A percentile compares a stretch with the other conserved stretches of the same genome.
phyloP scores from a whole-genome alignment of 2,329 filamentous ascomycete species.

The Plectosphaerella sp. region DNA sequence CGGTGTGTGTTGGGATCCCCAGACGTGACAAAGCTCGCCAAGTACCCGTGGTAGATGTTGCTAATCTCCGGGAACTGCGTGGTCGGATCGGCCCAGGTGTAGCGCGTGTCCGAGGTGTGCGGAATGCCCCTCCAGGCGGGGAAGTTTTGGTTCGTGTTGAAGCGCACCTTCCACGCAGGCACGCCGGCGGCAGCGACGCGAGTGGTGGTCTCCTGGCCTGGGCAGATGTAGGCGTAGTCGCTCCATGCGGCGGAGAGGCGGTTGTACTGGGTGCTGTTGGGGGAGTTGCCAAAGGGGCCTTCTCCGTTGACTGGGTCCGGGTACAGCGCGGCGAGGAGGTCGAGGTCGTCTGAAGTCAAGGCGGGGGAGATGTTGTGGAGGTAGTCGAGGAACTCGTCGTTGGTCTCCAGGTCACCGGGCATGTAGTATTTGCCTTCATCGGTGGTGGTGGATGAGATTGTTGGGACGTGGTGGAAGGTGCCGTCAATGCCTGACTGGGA shows the following conservation, averaged over 20 bases:
- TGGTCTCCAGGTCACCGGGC: conserved; percentile 25
- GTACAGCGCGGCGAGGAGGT: conserved; percentile 23
- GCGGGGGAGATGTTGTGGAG: conserved; percentile 26
- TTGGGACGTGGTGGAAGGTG: conserved; percentile 29
- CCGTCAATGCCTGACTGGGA: conserved; percentile 32
- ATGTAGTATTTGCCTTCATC: conserved; percentile 29
- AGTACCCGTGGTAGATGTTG: conserved; percentile 27
- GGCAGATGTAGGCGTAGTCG: conserved; percentile 40
- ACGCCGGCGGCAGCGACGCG: conserved; percentile 12
- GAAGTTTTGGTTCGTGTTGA: conserved; percentile 29
- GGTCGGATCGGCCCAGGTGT: conserved; percentile 29
- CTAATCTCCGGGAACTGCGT: conserved; percentile 30
- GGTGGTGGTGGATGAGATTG: conserved; percentile 29
- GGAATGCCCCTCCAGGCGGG: conserved; percentile 31
- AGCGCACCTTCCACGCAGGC: conserved; percentile 31
- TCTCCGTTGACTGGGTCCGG: conserved; percentile 26
- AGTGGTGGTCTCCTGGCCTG: conserved; percentile 37
- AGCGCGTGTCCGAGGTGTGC: conserved; percentile 28
- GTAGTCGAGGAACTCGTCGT: conserved; percentile 29
- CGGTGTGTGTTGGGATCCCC: conserved; percentile 28
- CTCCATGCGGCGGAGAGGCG: conserved; percentile 37
- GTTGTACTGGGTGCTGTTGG: conserved; percentile 38
- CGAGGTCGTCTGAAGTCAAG: conserved; percentile 22
- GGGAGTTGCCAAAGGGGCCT: conserved; percentile 29
- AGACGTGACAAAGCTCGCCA: conserved; percentile 29